phyloP scores from a whole-genome alignment of 1,139 yeast genomes.

The Zygosaccharomyces sapae region DNA sequence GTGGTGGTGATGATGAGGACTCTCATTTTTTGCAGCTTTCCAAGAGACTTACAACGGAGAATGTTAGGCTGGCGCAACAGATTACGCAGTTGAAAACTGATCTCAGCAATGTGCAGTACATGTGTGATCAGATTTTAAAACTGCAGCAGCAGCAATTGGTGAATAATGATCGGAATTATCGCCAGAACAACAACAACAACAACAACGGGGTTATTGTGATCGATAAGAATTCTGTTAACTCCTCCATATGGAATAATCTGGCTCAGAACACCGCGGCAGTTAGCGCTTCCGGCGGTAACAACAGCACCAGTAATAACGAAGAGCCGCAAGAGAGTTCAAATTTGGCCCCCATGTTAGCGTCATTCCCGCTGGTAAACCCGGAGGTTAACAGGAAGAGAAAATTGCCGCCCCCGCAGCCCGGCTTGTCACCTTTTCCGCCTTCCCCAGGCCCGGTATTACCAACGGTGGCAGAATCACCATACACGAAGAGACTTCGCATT shows the following conservation, averaged over 20 bases:
- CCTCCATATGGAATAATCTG: conserved; percentile 19
- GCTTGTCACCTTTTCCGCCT: conserved; percentile 24
- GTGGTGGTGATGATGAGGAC: conserved; percentile 8
- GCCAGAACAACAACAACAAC: conserved; percentile 5
- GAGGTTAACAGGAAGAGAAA: conserved; percentile 16
- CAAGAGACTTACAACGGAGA: conserved; percentile 30
- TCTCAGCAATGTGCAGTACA: conserved; percentile 23
- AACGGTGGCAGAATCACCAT: conserved; percentile 21
- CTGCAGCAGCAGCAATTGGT: conserved; percentile 24
- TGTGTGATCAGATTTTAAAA: conserved; percentile 31
- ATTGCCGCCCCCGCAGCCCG: conserved; percentile 18
- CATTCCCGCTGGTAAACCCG: not conserved
- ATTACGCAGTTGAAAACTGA: conserved; percentile 29
- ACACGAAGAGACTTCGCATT: conserved; percentile 23
- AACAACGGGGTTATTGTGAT: conserved; percentile 17
- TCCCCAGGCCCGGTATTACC: conserved; percentile 16
- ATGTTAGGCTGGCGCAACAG: conserved; percentile 32
- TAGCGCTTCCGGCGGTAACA: conserved; percentile 8
- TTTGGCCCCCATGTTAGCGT: conserved; percentile 9
- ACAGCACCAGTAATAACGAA: conserved; percentile 7
- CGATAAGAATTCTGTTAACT: conserved; percentile 24
- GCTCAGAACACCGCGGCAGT: conserved; percentile 13
- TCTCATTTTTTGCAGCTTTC: conserved; percentile 26
- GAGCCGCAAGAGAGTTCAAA: conserved; percentile 13
- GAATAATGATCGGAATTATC: conserved; percentile 4